These are phyloP conservation scores for Trametes meyenii DNA, from an alignment of 768 basidiomycete genomes.

Conservation along the genomic window DNA sequence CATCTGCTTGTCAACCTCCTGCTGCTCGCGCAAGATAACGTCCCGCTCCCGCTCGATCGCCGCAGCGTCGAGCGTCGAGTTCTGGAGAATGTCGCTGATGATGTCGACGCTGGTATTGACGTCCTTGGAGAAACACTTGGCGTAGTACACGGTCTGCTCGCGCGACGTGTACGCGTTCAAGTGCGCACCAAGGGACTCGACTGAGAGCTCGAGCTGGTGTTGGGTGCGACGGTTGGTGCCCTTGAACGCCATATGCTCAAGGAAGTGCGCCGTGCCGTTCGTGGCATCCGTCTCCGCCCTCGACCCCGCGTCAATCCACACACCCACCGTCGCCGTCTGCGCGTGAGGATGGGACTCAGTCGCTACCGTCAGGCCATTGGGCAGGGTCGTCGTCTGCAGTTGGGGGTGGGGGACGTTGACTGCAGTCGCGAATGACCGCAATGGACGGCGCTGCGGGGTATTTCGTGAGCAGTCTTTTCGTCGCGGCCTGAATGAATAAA, in stretches of 20 bases:
- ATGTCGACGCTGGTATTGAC: constrained; percentile 91
- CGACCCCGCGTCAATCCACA: constrained; percentile 99
- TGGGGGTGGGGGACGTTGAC: constrained; percentile 68
- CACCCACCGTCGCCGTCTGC: constrained; percentile 97
- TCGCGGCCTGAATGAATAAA: background rate
- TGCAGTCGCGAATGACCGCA: constrained; percentile 77
- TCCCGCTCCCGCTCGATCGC: constrained; percentile 96
- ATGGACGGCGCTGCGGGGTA: constrained; percentile 40
- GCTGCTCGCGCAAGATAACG: constrained; percentile 95
- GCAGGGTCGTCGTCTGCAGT: constrained; percentile 89
- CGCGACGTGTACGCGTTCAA: constrained; percentile 98
- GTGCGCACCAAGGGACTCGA: constrained; percentile 97
- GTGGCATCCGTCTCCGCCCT: constrained; percentile 95
- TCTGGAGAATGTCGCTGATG: constrained; percentile 97
- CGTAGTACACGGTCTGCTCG: constrained; percentile 99
- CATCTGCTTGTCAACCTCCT: constrained; percentile 98
- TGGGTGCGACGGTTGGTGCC: constrained; percentile 89
- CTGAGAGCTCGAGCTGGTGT: constrained; percentile 91
- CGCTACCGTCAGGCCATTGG: constrained; percentile 94
- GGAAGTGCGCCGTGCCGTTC: constrained; percentile 96
- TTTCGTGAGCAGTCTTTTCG: background rate
- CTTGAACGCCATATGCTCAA: constrained; percentile 99
- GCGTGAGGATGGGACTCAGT: constrained; percentile 89
- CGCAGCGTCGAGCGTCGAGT: constrained; percentile 84
- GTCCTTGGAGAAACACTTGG: constrained; percentile 97